Conservation (phyloP, 345 rosid genomes). For the Populus deltoides region DNA sequence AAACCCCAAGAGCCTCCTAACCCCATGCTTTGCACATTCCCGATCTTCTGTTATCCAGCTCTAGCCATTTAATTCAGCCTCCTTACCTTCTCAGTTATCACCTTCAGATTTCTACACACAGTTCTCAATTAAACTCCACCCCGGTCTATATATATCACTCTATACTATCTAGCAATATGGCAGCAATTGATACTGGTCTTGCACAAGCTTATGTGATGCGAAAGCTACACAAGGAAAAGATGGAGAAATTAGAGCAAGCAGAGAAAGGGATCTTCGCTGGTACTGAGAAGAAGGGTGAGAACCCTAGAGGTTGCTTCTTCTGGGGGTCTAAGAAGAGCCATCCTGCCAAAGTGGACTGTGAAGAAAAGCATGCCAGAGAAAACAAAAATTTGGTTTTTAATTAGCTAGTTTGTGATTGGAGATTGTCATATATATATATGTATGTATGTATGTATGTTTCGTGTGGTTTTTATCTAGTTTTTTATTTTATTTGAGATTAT, state of each 20-base stretch:
- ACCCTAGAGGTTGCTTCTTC: slow-evolving; percentile 6
- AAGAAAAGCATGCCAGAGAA: not conserved
- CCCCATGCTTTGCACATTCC: not conserved
- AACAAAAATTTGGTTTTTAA: no score
- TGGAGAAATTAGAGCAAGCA: slow-evolving; percentile 7
- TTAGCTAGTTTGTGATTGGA: not conserved
- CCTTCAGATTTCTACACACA: not conserved
- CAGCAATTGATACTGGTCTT: slow-evolving; percentile 14
- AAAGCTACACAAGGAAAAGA: slow-evolving; percentile 21
- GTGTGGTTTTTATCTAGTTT: no score
- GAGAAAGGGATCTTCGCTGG: not conserved
- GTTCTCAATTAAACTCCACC: not conserved
- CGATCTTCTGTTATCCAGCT: not conserved
- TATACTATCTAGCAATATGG: slow-evolving; percentile 18
- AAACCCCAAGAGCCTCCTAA: not conserved
- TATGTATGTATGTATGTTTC: no score
- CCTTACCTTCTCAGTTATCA: not conserved
- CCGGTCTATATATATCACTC: no score
- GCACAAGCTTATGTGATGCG: slow-evolving; percentile 44
- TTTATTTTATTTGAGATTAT: no score
- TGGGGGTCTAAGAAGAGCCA: not conserved
- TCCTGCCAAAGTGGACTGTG: slow-evolving; percentile 7
- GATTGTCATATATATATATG: not conserved
- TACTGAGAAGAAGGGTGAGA: not conserved
- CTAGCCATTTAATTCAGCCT: not conserved